Percentiles rank a stretch among this genome's conserved stretches.
These are phyloP conservation scores for Apiotrichum mycotoxinovorans DNA, from an alignment of 1,284 basidiomycete genomes.

Conservation along the genomic window DNA sequence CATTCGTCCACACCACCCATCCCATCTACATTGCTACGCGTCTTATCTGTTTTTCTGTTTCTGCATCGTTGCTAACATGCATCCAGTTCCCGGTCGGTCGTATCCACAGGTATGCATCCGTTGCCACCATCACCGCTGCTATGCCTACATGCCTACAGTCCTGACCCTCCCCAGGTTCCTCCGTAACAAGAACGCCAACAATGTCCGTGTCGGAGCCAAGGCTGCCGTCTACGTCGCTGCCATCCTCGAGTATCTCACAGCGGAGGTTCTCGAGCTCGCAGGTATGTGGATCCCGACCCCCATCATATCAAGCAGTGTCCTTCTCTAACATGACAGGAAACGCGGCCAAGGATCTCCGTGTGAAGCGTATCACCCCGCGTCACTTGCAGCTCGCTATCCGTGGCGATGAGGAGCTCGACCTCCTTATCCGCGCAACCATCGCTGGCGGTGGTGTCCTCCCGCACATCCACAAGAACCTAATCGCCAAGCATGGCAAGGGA, in stretches of 20 bases:
- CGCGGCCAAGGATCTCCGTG: constrained; percentile 90
- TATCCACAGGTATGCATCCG: constrained; percentile 39
- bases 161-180: constrained; percentile 66
- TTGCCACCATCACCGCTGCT: not conserved
- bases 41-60: not conserved
- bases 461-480: constrained; percentile 79
- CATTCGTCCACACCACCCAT: not conserved
- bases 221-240: constrained; percentile 52
- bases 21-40: not conserved
- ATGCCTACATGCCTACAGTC: not conserved
- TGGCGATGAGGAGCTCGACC: constrained; percentile 71
- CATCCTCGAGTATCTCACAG: constrained; percentile 52
- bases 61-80: not conserved
- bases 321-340: constrained; percentile 67
- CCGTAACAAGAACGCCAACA: constrained; percentile 87
- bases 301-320: too few relatives aligned
- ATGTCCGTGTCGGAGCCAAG: constrained; percentile 58
- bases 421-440: constrained; percentile 56
- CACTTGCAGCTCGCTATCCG: constrained; percentile 65
- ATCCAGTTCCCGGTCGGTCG: constrained; percentile 45
- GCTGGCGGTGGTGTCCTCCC: constrained; percentile 86
- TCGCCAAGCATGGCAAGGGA: constrained; percentile 25
- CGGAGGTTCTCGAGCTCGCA: constrained; percentile 53
- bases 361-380: constrained; percentile 97
- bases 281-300: constrained; percentile 31